Evolutionary conservation across 208 protist species (phyloP).

Genomic region (Herpetomonas samuelpessoai): DNA sequence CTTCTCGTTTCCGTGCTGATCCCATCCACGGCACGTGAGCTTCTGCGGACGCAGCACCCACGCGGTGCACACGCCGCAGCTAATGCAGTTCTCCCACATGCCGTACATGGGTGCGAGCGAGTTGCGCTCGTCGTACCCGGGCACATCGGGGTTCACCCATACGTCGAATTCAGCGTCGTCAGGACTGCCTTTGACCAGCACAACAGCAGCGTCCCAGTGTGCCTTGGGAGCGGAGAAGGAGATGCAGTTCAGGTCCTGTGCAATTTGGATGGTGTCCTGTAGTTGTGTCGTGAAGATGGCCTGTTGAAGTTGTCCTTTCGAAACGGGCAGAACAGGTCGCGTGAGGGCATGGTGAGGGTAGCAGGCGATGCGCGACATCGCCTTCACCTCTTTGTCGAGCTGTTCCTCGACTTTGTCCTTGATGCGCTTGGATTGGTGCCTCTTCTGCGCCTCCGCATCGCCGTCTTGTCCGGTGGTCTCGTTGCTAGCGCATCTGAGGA

Average conservation of each 20-base stretch:
- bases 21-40: slow-evolving; percentile 66
- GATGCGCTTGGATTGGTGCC: too few species aligned
- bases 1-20: slow-evolving; percentile 78
- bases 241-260: slow-evolving; percentile 67
- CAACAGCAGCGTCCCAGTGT: slow-evolving; percentile 82
- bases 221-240: slow-evolving; percentile 83
- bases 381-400: slow-evolving; percentile 51
- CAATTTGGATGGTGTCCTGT: slow-evolving; percentile 48
- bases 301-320: slow-evolving; percentile 23
- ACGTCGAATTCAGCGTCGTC: slow-evolving; percentile 77
- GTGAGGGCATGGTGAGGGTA: slow-evolving; percentile 85
- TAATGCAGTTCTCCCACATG: slow-evolving; percentile 93
- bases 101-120: slow-evolving; percentile 87
- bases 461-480: too few species aligned
- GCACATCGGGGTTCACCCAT: slow-evolving; percentile 82
- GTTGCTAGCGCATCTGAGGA: too few species aligned
- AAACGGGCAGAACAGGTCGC: slow-evolving; percentile 46
- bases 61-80: slow-evolving; percentile 57
- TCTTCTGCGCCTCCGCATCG: too few species aligned
- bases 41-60: slow-evolving; percentile 85
- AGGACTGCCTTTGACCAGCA: slow-evolving; percentile 63
- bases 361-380: slow-evolving; percentile 58
- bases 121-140: slow-evolving; percentile 66
- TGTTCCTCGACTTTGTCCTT: slow-evolving; percentile 58
- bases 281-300: slow-evolving; percentile 58